These are phyloP conservation scores for Micromonas commoda DNA, from an alignment of 139 green algal species.

Conservation along the genomic window DNA sequence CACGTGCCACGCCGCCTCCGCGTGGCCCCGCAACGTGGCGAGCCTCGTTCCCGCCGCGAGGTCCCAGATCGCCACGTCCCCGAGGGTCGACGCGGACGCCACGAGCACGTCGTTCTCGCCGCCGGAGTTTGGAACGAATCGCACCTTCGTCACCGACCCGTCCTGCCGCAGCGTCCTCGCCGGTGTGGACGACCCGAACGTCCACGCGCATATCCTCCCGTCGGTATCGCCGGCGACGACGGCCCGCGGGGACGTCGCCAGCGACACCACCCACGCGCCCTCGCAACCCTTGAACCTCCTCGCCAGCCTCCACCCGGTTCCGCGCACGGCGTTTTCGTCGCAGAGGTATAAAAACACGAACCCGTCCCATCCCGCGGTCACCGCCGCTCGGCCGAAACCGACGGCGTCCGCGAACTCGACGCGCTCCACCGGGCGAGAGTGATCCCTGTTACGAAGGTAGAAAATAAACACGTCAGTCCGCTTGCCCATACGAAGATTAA, in stretches of 20 bases:
- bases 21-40: background rate
- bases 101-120: background rate
- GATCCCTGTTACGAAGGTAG: too few species aligned
- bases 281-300: background rate
- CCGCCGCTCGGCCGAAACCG: too few species aligned
- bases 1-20: background rate
- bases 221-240: background rate
- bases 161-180: background rate
- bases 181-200: background rate
- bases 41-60: background rate
- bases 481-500: too few species aligned
- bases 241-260: background rate
- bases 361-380: background rate
- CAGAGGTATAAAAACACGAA: background rate
- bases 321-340: background rate
- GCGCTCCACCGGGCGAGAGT: too few species aligned
- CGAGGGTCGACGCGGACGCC: background rate
- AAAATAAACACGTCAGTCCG: too few species aligned
- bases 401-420: too few species aligned
- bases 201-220: background rate
- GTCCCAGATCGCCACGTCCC: background rate
- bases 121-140: background rate
- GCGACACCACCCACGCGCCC: background rate
- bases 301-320: background rate
- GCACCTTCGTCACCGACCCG: background rate